A percentile compares a stretch with the other conserved stretches of the same genome.
Evolutionary conservation across 139 green algal genomes (phyloP).

Genomic region (Volvox reticuliferus): DNA sequence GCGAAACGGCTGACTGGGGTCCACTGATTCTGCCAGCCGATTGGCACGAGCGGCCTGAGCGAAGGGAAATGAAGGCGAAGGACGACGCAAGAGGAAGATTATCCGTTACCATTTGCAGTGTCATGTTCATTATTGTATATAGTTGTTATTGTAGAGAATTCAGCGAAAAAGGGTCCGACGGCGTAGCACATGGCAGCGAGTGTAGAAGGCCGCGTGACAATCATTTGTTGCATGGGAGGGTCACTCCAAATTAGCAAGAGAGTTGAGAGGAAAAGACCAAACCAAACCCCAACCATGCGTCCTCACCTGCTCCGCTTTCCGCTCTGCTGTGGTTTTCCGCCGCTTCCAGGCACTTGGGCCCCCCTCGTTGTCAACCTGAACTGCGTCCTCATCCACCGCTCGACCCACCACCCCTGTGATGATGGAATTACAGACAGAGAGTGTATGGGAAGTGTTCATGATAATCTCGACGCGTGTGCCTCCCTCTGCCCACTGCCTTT

Average conservation of each 20-base stretch:
- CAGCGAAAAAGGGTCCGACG: no score
- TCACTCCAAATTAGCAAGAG: no score
- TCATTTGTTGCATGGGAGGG: no score
- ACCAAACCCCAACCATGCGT: background rate
- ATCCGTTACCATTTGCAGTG: no score
- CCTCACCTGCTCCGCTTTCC: slow-evolving; percentile 56
- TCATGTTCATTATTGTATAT: no score
- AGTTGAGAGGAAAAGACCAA: no score
- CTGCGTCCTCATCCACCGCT: slow-evolving; percentile 40
- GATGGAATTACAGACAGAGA: background rate
- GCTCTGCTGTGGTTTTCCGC: slow-evolving; percentile 70
- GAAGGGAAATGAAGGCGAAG: background rate
- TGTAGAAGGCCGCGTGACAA: no score
- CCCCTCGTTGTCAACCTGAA: background rate
- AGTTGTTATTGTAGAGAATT: no score
- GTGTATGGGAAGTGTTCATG: no score
- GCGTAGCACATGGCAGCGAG: no score
- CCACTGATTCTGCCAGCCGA: slow-evolving; percentile 26
- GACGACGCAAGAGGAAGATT: background rate
- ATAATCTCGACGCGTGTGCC: no score
- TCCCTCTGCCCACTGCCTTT: no score
- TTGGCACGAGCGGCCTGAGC: slow-evolving; percentile 21
- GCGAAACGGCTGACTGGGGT: slow-evolving; percentile 66
- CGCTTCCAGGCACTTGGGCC: slow-evolving; percentile 60
- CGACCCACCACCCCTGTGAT: slow-evolving; percentile 59